Conservation (phyloP, 2,329 filamentous ascomycete genomes). For the Zasmidium citrigriseum region DNA sequence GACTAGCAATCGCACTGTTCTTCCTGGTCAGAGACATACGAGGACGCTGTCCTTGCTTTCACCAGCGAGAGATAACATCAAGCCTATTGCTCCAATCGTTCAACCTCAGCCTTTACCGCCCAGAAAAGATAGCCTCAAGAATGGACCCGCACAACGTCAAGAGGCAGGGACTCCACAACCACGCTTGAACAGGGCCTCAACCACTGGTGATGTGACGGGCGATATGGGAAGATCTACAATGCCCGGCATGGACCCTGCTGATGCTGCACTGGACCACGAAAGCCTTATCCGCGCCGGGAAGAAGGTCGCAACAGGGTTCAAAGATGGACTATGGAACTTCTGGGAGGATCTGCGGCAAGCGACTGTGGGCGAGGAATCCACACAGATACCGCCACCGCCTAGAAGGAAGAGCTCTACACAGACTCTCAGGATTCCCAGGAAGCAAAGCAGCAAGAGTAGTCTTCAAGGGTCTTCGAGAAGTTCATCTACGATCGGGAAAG, state of each 20-base stretch:
- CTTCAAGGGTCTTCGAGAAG: conserved; percentile 24
- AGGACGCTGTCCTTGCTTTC: conserved; percentile 80
- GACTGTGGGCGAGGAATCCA: conserved; percentile 90
- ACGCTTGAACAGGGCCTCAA: conserved; percentile 7
- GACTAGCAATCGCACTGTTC: conserved; percentile 56
- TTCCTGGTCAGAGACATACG: conserved; percentile 64
- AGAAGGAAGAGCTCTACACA: conserved; percentile 29
- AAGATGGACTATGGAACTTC: conserved; percentile 88
- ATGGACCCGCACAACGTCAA: conserved; percentile 9
- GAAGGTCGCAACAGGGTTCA: conserved; percentile 86
- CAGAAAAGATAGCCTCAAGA: conserved; percentile 29
- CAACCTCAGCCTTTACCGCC: conserved; percentile 19
- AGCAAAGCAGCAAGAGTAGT: conserved; percentile 31
- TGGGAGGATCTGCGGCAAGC: conserved; percentile 94
- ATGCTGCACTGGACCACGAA: conserved; percentile 48
- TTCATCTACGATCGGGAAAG: conserved; percentile 22
- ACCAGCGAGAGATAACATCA: conserved; percentile 42
- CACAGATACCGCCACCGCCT: conserved; percentile 48
- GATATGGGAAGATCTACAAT: not conserved
- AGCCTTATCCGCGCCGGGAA: conserved; percentile 61
- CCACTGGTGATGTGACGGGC: not conserved
- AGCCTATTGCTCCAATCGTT: conserved; percentile 1
- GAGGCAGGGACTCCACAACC: conserved; percentile 6
- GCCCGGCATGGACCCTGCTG: not conserved
- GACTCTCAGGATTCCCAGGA: conserved; percentile 23